phyloP scores from a whole-genome alignment of 352 stramenopile species.

The Globisporangium rhizosaccharum region DNA sequence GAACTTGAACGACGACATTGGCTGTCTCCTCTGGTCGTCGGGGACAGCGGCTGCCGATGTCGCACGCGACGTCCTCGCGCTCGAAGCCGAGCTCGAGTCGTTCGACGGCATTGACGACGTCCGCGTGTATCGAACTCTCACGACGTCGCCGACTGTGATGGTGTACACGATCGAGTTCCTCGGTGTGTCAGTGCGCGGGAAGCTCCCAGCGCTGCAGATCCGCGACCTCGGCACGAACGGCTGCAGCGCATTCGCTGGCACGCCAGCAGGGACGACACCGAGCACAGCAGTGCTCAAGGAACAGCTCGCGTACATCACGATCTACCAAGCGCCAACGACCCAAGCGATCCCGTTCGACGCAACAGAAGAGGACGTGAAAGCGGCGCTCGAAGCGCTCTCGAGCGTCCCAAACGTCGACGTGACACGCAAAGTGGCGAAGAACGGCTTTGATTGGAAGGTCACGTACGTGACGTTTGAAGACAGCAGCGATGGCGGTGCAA shows the following conservation, averaged over 20 bases:
- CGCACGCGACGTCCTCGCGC: constrained; percentile 33
- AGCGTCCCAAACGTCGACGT: constrained; percentile 90
- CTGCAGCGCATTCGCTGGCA: constrained; percentile 67
- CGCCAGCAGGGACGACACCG: constrained; percentile 14
- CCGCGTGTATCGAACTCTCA: constrained; percentile 47
- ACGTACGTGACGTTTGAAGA: constrained; percentile 87
- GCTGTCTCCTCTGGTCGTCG: constrained; percentile 74
- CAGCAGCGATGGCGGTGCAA: not conserved
- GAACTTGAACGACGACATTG: constrained; percentile 73
- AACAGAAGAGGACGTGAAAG: constrained; percentile 87
- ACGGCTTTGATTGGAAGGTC: constrained; percentile 90
- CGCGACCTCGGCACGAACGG: constrained; percentile 90
- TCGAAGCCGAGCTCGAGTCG: constrained; percentile 65
- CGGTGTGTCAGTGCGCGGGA: constrained; percentile 84
- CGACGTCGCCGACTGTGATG: constrained; percentile 43
- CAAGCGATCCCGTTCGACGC: constrained; percentile 88
- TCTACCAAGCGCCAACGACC: constrained; percentile 91
- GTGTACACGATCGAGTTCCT: constrained; percentile 93
- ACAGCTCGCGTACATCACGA: constrained; percentile 58
- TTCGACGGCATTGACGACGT: constrained; percentile 71
- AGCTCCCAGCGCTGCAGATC: constrained; percentile 82
- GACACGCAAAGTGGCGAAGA: constrained; percentile 59
- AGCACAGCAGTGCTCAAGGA: constrained; percentile 26
- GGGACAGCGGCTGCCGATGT: constrained; percentile 32
- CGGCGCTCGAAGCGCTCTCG: constrained; percentile 87